Evolutionary conservation across 1,139 yeast species (phyloP), one percentile per base, ranked within the genome.

Genomic region (Diutina neorugosa): DNA sequence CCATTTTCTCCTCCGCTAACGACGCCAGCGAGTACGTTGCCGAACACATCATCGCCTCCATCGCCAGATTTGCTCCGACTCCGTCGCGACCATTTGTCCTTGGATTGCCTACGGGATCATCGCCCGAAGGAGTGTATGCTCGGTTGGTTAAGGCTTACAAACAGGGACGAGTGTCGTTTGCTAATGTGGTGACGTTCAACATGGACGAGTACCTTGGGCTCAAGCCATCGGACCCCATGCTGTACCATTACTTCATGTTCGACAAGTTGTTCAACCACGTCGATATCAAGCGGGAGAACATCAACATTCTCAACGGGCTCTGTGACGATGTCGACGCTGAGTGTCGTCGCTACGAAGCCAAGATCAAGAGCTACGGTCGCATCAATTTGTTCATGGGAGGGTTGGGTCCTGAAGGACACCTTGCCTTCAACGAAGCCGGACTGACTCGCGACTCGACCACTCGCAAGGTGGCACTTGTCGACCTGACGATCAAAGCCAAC

Each of bases 41-140:
- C 23, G 69, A 71, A 51, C 69, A 76, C 61, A 77, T 81, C 52
- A 70, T 77, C 40, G 58, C 63, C 53, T 66, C 64, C 54, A 80
- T 81, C 63, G 76, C 69, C 57, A 62, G 59, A 1, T 80, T 79
- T 57, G 61, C 57, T 2, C 84, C 86, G 12, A 71, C 82, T 14
- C 59, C 75, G 2, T 57, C 63, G 1, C 71, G 65, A 52, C 85
- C 85, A 5, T 81, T 78, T 63, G 82, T 81, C 1, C 63, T 81
- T 52, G 86, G 86, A 1, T 73, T 81, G 52, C 86, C 86, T 37
- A 81, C 86, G 1, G 86, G 86, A 1, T 80, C 85, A 4, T 79
- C 84, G 3, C 86, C 86, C 12, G 84, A 80, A 61, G 80, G 78
- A 2, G 77, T 81, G 7, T 81, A 81, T 61, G 69, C 73, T 52